Evolutionary conservation across 371 early-diverging fungal genomes (phyloP).

Genomic region (Nosema muscidifuracis): DNA sequence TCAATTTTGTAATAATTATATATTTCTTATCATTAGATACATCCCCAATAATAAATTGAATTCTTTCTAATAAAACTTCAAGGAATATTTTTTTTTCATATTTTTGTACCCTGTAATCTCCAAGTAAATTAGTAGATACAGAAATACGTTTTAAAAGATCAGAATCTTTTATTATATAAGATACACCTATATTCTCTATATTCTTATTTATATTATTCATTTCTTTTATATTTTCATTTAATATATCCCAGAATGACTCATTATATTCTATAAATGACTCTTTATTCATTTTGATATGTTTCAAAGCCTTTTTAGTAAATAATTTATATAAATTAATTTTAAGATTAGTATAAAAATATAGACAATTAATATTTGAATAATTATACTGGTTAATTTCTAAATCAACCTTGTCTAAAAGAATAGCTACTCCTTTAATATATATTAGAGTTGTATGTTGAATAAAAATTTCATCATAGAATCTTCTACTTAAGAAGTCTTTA

Average conservation of each 20-base stretch:
- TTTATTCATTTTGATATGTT: not conserved
- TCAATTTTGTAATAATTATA: constrained; percentile 4
- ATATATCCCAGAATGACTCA: not conserved
- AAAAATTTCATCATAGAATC: constrained; percentile 16
- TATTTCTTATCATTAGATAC: constrained; percentile 1
- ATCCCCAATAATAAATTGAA: not conserved
- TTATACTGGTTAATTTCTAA: not conserved
- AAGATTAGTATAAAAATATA: constrained; percentile 16
- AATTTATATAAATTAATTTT: constrained; percentile 3
- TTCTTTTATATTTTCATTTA: not conserved
- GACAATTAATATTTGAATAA: constrained; percentile 5
- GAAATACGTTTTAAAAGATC: constrained; percentile 2
- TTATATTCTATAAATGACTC: not conserved
- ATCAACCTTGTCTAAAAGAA: constrained; percentile 11
- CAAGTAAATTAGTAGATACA: constrained; percentile 9
- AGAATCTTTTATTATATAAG: not conserved
- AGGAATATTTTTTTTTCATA: not conserved
- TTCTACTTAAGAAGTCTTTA: not conserved
- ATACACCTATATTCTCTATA: not conserved
- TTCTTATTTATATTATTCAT: constrained; percentile 16
- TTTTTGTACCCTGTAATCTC: not conserved
- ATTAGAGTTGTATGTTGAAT: not conserved
- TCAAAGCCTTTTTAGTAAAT: not conserved
- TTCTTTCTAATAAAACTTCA: constrained; percentile 3
- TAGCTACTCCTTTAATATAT: constrained; percentile 21